Evolutionary conservation across 345 rosid genomes (phyloP).

Genomic region (Turritis glabra): DNA sequence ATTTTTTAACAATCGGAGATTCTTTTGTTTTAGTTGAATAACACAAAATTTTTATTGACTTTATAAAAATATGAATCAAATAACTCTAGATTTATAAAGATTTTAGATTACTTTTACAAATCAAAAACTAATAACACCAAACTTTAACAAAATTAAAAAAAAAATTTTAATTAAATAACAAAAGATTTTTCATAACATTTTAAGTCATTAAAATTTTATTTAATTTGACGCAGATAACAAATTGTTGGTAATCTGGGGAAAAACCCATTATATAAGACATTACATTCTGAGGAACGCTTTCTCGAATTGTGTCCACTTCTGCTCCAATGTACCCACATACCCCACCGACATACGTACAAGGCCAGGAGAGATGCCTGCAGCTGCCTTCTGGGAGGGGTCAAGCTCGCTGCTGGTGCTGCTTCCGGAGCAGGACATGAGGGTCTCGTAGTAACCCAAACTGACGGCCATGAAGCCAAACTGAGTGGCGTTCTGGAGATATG

Average conservation of each 20-base stretch:
- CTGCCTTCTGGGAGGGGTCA: constrained; percentile 61
- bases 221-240: not conserved
- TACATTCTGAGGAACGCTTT: constrained; percentile 68
- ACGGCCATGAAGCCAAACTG: constrained; percentile 98
- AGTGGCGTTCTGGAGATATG: constrained; percentile 66
- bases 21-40: too few species aligned
- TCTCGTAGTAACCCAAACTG: constrained; percentile 92
- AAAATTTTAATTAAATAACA: too few species aligned
- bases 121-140: too few species aligned
- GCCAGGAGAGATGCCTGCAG: constrained; percentile 94
- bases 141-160: too few species aligned
- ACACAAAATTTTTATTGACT: too few species aligned
- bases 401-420: constrained; percentile 94
- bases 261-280: not conserved
- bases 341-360: constrained; percentile 88
- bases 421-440: constrained; percentile 90
- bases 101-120: too few species aligned
- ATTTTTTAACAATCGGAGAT: too few species aligned
- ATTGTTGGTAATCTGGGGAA: not conserved
- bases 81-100: too few species aligned
- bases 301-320: constrained; percentile 86
- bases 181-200: too few species aligned
- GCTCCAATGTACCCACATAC: constrained; percentile 81
- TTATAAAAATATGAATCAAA: too few species aligned
- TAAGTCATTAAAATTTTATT: too few species aligned